A percentile compares a stretch with the other conserved stretches of the same genome.
These are phyloP conservation scores for Filosporella fistucella DNA, from an alignment of 495 filamentous ascomycete species.

Conservation along the genomic window DNA sequence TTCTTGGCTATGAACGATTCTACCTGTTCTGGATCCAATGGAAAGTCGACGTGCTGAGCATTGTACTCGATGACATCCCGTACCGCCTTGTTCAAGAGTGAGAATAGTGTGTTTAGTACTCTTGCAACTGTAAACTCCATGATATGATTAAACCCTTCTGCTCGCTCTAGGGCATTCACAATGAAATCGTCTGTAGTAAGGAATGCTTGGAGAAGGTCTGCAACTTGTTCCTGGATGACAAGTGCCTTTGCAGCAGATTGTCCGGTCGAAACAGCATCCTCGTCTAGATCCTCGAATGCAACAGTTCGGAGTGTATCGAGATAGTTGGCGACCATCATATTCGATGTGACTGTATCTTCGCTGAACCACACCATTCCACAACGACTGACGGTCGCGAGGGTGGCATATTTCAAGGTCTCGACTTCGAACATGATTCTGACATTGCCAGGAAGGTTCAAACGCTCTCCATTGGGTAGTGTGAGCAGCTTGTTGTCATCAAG, in stretches of 20 bases:
- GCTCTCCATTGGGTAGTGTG: slow-evolving; percentile 95
- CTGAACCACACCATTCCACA: slow-evolving; percentile 99
- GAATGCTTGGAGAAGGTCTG: slow-evolving; percentile 69
- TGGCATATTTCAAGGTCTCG: slow-evolving; percentile 96
- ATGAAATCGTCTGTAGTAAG: slow-evolving; percentile 77
- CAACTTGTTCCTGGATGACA: slow-evolving; percentile 68
- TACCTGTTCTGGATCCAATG: slow-evolving; percentile 80
- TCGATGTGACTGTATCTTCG: slow-evolving; percentile 87
- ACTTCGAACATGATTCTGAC: slow-evolving; percentile 99
- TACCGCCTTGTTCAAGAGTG: slow-evolving; percentile 87
- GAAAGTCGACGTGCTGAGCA: slow-evolving; percentile 87
- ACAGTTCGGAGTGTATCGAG: slow-evolving; percentile 74
- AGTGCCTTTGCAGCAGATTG: slow-evolving; percentile 72
- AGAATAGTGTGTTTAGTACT: slow-evolving; percentile 89
- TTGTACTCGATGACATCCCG: slow-evolving; percentile 94
- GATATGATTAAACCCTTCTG: slow-evolving; percentile 81
- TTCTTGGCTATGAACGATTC: slow-evolving; percentile 91
- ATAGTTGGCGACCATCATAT: slow-evolving; percentile 91
- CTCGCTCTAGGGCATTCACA: slow-evolving; percentile 65
- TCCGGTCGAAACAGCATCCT: slow-evolving; percentile 79
- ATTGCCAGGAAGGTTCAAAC: slow-evolving; percentile 87
- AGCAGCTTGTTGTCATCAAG: slow-evolving; percentile 98
- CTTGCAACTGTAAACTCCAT: slow-evolving; percentile 95
- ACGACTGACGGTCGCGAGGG: slow-evolving; percentile 92
- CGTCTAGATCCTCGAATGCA: slow-evolving; percentile 89